Evolutionary conservation across 495 filamentous ascomycete species (phyloP).

Genomic region (Achaetomiella virescens): DNA sequence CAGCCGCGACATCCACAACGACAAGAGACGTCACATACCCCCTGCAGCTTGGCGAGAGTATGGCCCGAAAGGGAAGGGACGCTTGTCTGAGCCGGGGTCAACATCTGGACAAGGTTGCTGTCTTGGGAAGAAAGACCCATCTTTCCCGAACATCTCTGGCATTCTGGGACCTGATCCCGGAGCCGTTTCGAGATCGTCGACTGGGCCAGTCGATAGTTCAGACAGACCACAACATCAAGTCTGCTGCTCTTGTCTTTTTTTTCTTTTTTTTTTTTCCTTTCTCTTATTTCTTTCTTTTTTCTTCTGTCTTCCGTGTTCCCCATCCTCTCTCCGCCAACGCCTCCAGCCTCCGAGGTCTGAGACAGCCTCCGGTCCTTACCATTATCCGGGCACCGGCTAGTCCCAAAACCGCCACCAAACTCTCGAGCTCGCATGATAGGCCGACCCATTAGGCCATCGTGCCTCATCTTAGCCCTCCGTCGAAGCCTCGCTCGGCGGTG

Average conservation of each 20-base stretch:
- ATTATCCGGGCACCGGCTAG: background rate
- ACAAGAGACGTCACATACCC: background rate
- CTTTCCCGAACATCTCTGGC: no score
- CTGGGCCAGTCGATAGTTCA: no score
- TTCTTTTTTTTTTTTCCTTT: background rate
- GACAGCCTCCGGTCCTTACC: background rate
- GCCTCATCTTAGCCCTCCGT: slow-evolving; percentile 1
- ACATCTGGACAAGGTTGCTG: background rate
- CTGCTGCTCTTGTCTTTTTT: no score
- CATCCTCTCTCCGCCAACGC: background rate
- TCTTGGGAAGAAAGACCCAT: no score
- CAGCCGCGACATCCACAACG: background rate
- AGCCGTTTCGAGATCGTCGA: no score
- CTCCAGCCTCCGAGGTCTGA: background rate
- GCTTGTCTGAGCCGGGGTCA: background rate
- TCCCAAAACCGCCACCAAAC: slow-evolving; percentile 14
- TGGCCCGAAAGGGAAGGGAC: background rate
- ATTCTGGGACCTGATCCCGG: no score
- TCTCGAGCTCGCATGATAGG: slow-evolving; percentile 7
- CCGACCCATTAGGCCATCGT: slow-evolving; percentile 3
- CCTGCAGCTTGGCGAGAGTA: background rate
- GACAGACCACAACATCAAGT: no score
- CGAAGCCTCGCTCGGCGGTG: background rate
- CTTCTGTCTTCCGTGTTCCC: background rate
- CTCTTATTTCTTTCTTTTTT: background rate